Base-by-base conservation (phyloP, 192 early-diverging fungal genomes). In the Thamnidium elegans region DNA sequence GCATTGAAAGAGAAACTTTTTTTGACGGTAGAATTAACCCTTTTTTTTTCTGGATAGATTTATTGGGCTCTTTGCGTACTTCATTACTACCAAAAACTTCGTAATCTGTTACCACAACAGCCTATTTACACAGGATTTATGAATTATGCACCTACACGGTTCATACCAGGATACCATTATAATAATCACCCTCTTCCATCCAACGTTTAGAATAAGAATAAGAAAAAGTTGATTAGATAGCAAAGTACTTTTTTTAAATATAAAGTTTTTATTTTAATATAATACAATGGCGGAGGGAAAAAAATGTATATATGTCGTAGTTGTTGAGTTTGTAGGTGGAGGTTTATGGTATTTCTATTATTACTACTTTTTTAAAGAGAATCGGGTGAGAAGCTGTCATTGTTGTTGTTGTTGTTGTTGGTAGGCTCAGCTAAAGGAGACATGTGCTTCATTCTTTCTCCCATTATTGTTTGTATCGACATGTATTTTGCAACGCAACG, bases 401-500 rank as follows among this genome's bases (percentile, higher is more conserved):
- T 52, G n/a, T 52, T n/a, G 42, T 42, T 59, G 21, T 52, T 52
- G 46, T 48, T 48, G 4, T 14, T 15, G 14, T 45, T 45, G 44
- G 20, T 31, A 3, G 36, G 36, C 14, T 42, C 34, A 45, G 58
- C 11, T n/a, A 26, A 13, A 50, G 60, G 47, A 45, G 53, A 62
- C 31, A 58, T 71, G 55, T 90, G 78, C 58, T 88, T 79, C 65
- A 94, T 79, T 75, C 90, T 90, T 70, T 88, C 80, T 32, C 88
- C 87, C 62, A 93, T 77, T 36, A 85, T 80, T 66, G 79, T 83
- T 68, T 91, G 89, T 62, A 93, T 85, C 55, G 87, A 87, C 75
- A 93, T 88, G 75, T 88, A 96, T 79, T 96, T 96, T 31, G 86
- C 73, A 7, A 91, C 90, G 56, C 94, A 96, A 47, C 94, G 89